Evolutionary conservation across 192 early-diverging fungal species (phyloP), one percentile per base, ranked within the genome.

Genomic region (Linnemannia schmuckeri): DNA sequence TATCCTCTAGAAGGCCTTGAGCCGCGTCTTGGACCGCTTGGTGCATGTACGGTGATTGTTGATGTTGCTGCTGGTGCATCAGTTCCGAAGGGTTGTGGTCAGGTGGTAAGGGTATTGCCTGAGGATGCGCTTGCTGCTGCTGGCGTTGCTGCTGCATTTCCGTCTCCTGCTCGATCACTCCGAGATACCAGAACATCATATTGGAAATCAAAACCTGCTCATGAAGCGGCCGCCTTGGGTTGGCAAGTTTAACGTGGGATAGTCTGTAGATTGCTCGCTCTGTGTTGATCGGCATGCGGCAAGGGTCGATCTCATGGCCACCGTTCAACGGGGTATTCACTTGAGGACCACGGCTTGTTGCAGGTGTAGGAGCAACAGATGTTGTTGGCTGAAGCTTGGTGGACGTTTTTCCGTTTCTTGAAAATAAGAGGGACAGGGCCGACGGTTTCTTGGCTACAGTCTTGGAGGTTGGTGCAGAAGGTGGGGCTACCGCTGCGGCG

Each of bases 111-210:
- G 70, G 40, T n/a, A 38, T n/a, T 7, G 37, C 38, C 20, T 41
- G 41, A 73, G 41, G 27, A 30, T 73, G 80, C n/a, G 70, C 66
- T 55, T 88, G 87, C 24, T 85, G 71, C 35, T 77, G 90, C 80
- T 89, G 77, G 81, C 83, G 52, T 74, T 81, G 81, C 15, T 72
- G 78, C 12, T 79, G 77, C 38, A 52, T 33, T 47, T 54, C 24
- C 15, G 81, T 63, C 74, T 86, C 88, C 35, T 91, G 91, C 71
- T 93, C 92, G 66, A 94, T 92, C 6, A 95, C 89, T 44, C 93
- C 93, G 70, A 96, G 83, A 84, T 96, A 96, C 95, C 95, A 96
- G 79, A 96, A 95, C 93, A 96, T 94, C 91, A 95, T 93, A 70
- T 96, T 96, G 17, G 95, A 95, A 47, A 96, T 91, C 77, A 94